phyloP scores from a whole-genome alignment of 2,329 filamentous ascomycete species.

The Paracoccidioides lutzii region DNA sequence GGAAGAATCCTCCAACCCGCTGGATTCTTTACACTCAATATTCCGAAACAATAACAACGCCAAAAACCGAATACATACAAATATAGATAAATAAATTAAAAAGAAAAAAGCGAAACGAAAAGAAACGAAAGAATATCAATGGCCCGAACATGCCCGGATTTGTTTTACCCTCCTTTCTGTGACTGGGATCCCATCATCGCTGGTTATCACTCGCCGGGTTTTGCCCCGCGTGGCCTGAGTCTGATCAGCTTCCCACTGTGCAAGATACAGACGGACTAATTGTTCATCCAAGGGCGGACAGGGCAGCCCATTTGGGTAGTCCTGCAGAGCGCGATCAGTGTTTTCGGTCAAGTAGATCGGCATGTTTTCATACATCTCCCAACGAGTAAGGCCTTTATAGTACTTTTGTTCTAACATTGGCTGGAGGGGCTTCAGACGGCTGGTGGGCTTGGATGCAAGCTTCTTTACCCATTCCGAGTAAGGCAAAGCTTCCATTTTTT shows the following conservation, averaged over 20 bases:
- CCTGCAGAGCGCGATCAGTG: conserved; percentile 2
- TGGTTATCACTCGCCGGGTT: background rate
- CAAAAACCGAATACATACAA: no score
- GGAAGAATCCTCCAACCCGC: no score
- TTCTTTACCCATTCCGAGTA: conserved; percentile 12
- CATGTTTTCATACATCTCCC: conserved; percentile 19
- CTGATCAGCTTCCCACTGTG: background rate
- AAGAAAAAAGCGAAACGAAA: no score
- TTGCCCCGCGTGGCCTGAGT: background rate
- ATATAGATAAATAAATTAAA: no score
- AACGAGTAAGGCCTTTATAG: conserved; percentile 13
- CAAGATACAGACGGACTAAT: background rate
- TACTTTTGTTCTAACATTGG: conserved; percentile 17
- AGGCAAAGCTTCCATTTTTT: conserved; percentile 2
- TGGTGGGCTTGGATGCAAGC: conserved; percentile 3
- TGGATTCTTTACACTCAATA: no score
- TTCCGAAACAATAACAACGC: no score
- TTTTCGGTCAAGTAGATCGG: conserved; percentile 14
- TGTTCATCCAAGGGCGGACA: conserved; percentile 1
- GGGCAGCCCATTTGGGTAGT: background rate
- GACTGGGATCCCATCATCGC: background rate
- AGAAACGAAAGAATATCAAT: background rate
- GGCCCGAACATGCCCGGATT: background rate
- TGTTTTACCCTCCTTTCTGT: background rate
- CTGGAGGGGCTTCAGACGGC: conserved; percentile 11